Base-by-base conservation (phyloP, 1,139 yeast species). In the Candida buenavistaensis region DNA sequence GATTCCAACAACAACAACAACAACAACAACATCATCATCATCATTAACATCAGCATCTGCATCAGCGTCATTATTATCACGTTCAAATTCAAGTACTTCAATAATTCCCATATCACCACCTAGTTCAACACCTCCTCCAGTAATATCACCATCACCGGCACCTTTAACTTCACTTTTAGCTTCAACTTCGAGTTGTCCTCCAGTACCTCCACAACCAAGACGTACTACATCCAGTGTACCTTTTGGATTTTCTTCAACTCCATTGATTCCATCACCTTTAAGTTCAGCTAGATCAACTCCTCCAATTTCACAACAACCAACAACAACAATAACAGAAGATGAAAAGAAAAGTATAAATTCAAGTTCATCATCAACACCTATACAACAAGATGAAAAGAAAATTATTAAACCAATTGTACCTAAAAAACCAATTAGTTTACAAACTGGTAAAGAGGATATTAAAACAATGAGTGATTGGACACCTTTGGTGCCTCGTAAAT, bases 401-500 rank as follows among this genome's bases (percentile, higher is more conserved):
- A n/a, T n/a, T 19, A 33, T 47, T 10, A 57, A 54, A 32, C 72
- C 72, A 5, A 44, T 66, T 46, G 56, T 67, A n/a, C 74, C 74
- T 3, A 41, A 48, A 6, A 68, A 65, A 38, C 71, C 72, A 1
- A 35, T 53, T 3, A 29, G 61, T 2, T 56, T 66, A 27, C 30
- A 55, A 2, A 46, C 61, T 1, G 41, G 44, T 11, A 56, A 45
- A 26, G n/a, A n/a, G n/a, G n/a, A n/a, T 27, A 38, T 15, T 33
- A 24, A 32, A 31, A 26, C 5, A n/a, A 60, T 76, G 72, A 63
- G 74, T 14, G 76, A 76, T 28, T 77, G 82, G 82, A 70, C 72
- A 37, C 82, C 82, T 6, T 54, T 77, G 33, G 66, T 72, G 5
- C 82, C 82, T 22, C 24, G 24, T 9, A 22, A 22, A 22, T 22